Percentiles rank a stretch among this genome's conserved stretches.
phyloP scores from a whole-genome alignment of 1,139 yeast species.

The Kurtzmaniella quercitrusa region DNA sequence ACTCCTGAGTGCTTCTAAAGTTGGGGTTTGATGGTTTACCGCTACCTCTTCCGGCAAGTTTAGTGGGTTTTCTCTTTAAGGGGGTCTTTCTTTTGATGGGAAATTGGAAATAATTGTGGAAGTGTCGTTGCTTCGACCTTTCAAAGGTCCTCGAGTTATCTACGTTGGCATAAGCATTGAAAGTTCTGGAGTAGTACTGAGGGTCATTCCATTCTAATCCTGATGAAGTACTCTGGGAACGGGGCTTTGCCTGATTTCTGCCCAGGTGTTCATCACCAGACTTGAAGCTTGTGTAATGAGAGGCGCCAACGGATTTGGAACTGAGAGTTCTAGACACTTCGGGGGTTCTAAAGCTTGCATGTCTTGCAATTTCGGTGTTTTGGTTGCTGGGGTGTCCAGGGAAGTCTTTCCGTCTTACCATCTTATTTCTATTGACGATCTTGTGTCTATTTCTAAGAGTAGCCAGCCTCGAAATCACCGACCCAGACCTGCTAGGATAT shows the following conservation, averaged over 20 bases:
- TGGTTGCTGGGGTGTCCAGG: conserved; percentile 7
- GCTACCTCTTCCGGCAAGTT: background rate
- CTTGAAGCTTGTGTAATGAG: background rate
- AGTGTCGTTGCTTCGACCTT: conserved; percentile 3
- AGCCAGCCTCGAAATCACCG: conserved; percentile 29
- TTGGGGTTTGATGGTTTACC: conserved; percentile 15
- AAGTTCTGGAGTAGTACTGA: background rate
- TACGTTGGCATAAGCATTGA: conserved; percentile 1
- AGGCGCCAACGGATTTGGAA: background rate
- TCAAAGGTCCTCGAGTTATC: background rate
- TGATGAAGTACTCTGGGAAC: background rate
- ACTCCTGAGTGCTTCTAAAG: conserved; percentile 23
- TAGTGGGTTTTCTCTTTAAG: conserved; percentile 20
- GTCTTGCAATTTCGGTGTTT: conserved; percentile 2
- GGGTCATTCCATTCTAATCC: conserved; percentile 2
- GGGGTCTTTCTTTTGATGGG: conserved; percentile 36
- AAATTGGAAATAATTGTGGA: conserved; percentile 18
- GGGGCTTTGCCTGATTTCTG: background rate
- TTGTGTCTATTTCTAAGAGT: conserved; percentile 28
- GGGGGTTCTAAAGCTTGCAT: background rate
- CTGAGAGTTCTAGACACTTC: background rate
- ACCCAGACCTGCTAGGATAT: conserved; percentile 21
- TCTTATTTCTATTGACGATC: conserved; percentile 27
- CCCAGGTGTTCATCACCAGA: background rate
- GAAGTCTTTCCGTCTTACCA: conserved; percentile 19